Evolutionary conservation across 345 rosid species (phyloP).

Genomic region (Euphorbia lathyris): DNA sequence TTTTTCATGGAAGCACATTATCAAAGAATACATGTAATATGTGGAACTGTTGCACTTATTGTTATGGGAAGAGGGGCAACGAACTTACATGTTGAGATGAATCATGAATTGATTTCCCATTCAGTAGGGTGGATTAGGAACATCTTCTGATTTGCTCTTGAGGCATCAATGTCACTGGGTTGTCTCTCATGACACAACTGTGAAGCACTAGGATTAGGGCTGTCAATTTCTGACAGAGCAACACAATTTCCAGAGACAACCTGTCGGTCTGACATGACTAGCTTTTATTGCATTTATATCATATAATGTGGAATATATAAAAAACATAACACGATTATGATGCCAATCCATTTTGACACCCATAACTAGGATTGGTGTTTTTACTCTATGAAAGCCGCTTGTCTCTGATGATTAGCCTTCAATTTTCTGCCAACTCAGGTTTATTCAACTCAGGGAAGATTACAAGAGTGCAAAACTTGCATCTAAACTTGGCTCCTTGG

Average conservation of each 20-base stretch:
- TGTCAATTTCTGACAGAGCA: no score
- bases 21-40: constrained; percentile 3
- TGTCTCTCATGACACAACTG: neutral
- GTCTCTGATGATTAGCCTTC: neutral
- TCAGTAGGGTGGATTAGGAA: neutral
- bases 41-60: neutral
- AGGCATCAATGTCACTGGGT: neutral
- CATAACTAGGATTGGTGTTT: neutral
- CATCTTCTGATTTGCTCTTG: neutral
- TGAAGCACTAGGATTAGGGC: neutral
- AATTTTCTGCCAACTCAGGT: constrained; percentile 44
- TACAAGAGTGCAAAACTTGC: constrained; percentile 93
- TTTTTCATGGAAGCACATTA: neutral
- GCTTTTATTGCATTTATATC: no score
- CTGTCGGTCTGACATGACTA: no score
- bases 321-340: no score
- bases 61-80: neutral
- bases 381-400: neutral
- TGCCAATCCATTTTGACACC: neutral
- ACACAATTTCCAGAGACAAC: no score
- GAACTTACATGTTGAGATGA: neutral
- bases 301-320: no score
- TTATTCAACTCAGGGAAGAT: constrained; percentile 93
- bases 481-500: constrained; percentile 71
- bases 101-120: neutral